Base-by-base conservation (phyloP, 225 moss, liverwort and hornwort genomes). In the Thuidium tamariscinum region DNA sequence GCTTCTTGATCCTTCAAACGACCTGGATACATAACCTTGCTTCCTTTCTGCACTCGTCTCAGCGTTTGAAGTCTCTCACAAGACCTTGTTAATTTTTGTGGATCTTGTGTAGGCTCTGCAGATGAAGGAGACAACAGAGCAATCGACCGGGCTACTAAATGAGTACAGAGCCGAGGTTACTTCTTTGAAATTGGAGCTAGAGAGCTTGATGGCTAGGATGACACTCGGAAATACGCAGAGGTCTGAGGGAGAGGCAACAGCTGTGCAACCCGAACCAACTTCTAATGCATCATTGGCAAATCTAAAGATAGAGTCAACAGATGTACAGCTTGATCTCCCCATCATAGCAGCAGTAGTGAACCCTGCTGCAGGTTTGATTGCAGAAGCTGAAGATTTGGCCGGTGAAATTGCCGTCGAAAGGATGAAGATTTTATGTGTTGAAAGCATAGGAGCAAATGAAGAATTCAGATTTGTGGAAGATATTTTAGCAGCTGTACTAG, bases 151-250 rank as follows among this genome's bases (percentile, higher is more conserved):
- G 90, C 90, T 95, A 87, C 46, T 95, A 26, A 96, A 97, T 81
- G 96, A 96, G 71, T 94, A 90, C 61, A 95, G 95, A 90, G 92
- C 93, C 32, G 98, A 98, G 90, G 91, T 95, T 68, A 96, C 97
- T 67, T 90, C 94, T 34, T 87, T 98, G 82, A 98, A 98, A 78
- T 90, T 98, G 89, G 96, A 98, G 83, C 88, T 98, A 66, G 98
- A 98, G 77, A 92, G 85, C 75, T 77, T 94, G 91, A 94, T 88
- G 86, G 92, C 92, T 76, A 90, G 88, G 79, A 92, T 77, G 83
- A 87, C 82, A 69, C 87, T 82, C 41, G 92, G 89, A 82, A 77
- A 74, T 41, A 79, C 65, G 37, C 80, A 86, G 74, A 89, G 73
- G 70, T 74, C 77, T 78, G 86, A 85, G 69, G 81, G 61, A 85